These are phyloP conservation scores for Podospora conica DNA, from an alignment of 495 filamentous ascomycete genomes.

Conservation along the genomic window DNA sequence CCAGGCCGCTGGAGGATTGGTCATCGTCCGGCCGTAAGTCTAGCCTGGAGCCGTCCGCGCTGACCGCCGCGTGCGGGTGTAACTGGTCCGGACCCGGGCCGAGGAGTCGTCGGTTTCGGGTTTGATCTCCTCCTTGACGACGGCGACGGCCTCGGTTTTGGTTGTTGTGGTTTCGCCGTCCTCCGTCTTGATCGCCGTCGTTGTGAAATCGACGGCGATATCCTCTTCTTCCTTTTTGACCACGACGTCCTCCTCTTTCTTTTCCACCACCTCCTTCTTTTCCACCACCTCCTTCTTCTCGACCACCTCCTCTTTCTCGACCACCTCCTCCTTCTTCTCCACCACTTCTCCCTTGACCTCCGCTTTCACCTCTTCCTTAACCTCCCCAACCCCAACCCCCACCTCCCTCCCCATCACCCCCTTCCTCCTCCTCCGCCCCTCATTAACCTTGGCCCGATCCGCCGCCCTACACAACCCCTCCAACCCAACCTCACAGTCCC, in stretches of 20 bases:
- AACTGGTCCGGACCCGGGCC: neutral
- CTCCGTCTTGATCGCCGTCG: neutral
- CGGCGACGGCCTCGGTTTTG: neutral
- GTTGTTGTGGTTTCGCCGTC: neutral
- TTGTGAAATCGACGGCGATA: neutral
- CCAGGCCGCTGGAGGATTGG: neutral
- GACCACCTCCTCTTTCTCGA: conserved; percentile 21
- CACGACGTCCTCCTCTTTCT: conserved; percentile 1
- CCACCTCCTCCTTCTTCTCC: conserved; percentile 24
- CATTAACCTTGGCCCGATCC: conserved; percentile 47
- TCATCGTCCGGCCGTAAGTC: neutral
- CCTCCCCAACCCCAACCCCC: conserved; percentile 26
- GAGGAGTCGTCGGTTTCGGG: neutral
- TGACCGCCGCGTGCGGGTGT: neutral
- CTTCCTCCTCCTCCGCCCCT: conserved; percentile 39
- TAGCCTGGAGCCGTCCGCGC: neutral
- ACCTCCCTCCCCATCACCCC: conserved; percentile 23
- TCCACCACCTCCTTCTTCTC: conserved; percentile 21
- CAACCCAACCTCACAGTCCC: conserved; percentile 71
- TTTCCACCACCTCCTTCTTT: conserved; percentile 10
- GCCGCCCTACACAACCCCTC: conserved; percentile 72
- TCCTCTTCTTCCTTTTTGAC: conserved; percentile 6
- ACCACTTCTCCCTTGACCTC: conserved; percentile 15
- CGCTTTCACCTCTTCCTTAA: conserved; percentile 16
- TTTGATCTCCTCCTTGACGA: neutral